These are phyloP conservation scores for Plectranthus barbatus DNA, from an alignment of 257 asterid species.

Conservation along the genomic window DNA sequence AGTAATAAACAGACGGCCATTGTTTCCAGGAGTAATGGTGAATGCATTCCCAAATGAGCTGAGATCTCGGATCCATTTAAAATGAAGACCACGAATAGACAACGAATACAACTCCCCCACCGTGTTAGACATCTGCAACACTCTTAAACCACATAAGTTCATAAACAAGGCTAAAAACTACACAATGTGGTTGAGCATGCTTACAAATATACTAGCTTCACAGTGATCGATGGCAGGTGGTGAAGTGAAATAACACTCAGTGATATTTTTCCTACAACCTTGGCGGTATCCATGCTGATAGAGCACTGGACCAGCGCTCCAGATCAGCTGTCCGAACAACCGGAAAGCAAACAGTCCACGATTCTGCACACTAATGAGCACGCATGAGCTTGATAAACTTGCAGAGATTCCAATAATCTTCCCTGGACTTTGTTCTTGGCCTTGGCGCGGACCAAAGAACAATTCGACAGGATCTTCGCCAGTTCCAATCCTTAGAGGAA, in stretches of 20 bases:
- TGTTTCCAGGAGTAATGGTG: slow-evolving; percentile 61
- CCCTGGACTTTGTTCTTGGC: slow-evolving; percentile 26
- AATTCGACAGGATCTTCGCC: slow-evolving; percentile 49
- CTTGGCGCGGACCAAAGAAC: slow-evolving; percentile 52
- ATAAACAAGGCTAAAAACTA: neutral
- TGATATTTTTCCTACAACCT: slow-evolving; percentile 62
- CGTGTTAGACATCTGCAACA: slow-evolving; percentile 62
- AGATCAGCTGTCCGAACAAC: slow-evolving; percentile 49
- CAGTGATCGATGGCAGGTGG: slow-evolving; percentile 83
- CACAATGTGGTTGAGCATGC: slow-evolving; percentile 2
- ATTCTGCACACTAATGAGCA: slow-evolving; percentile 50
- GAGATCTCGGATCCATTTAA: slow-evolving; percentile 81
- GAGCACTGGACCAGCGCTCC: slow-evolving; percentile 87
- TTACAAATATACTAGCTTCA: slow-evolving; percentile 81
- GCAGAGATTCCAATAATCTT: slow-evolving; percentile 68
- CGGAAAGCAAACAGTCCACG: slow-evolving; percentile 68
- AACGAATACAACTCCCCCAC: slow-evolving; percentile 79
- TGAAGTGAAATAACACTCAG: slow-evolving; percentile 66
- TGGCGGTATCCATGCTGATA: slow-evolving; percentile 78
- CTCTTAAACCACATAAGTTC: neutral
- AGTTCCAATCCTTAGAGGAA: slow-evolving; percentile 35
- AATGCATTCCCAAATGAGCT: slow-evolving; percentile 49
- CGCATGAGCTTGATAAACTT: slow-evolving; percentile 62
- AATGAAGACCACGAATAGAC: slow-evolving; percentile 66
- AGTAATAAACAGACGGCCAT: slow-evolving; percentile 60